Conservation (phyloP, 2,329 filamentous ascomycete genomes). For the Cladosporium oxysporum region DNA sequence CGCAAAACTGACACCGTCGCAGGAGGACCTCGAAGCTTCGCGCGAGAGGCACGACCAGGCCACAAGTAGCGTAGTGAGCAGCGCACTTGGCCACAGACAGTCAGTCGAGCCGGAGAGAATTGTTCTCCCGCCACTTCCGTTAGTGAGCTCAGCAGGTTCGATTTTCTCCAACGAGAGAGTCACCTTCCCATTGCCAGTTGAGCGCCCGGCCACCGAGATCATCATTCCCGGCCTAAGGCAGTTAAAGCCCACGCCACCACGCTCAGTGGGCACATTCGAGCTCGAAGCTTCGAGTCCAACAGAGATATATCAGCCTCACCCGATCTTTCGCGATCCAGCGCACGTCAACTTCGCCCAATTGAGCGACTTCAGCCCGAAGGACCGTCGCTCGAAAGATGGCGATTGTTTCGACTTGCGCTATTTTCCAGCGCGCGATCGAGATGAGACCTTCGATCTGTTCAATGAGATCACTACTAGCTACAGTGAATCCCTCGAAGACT, state of each 20-base stretch:
- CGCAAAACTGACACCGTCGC: neutral
- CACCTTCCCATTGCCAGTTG: neutral
- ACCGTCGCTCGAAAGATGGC: neutral
- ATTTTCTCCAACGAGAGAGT: constrained; percentile 8
- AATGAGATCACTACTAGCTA: constrained; percentile 4
- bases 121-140: neutral
- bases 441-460: neutral
- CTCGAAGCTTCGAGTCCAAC: neutral
- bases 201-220: neutral
- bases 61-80: neutral
- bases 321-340: neutral
- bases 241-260: neutral
- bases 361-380: neutral
- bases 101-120: neutral
- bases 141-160: constrained; percentile 1
- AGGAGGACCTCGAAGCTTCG: neutral
- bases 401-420: neutral
- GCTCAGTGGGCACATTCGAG: neutral
- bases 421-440: neutral
- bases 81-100: neutral
- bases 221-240: neutral
- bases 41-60: neutral
- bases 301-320: neutral
- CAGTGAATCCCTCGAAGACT: neutral
- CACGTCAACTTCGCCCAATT: neutral